A percentile compares a stretch with the other conserved stretches of the same genome.
phyloP scores from a whole-genome alignment of 2,329 filamentous ascomycete species.

The Talaromyces albobiverticillius region DNA sequence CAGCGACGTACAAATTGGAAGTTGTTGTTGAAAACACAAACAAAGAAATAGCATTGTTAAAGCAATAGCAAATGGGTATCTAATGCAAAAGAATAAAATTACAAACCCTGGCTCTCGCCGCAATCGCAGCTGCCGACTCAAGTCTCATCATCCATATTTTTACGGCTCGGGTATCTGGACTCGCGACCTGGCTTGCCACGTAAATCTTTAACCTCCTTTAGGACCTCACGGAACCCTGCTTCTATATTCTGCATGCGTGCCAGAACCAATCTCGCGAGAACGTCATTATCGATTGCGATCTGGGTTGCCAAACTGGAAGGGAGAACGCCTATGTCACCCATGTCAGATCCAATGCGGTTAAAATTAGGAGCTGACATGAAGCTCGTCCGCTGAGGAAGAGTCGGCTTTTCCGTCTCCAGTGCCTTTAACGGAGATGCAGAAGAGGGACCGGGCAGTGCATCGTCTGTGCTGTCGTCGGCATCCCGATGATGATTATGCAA shows the following conservation, averaged over 20 bases:
- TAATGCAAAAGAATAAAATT: slow-evolving; percentile 5
- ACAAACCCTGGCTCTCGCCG: not conserved
- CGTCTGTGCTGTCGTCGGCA: slow-evolving; percentile 11
- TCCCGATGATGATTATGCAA: slow-evolving; percentile 59
- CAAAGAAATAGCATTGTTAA: not conserved
- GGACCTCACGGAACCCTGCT: slow-evolving; percentile 84
- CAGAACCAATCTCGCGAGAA: slow-evolving; percentile 76
- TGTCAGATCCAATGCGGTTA: slow-evolving; percentile 61
- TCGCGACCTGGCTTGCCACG: slow-evolving; percentile 26
- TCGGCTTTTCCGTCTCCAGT: not conserved
- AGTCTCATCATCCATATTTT: not conserved
- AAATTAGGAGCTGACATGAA: slow-evolving; percentile 58
- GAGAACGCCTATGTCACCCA: slow-evolving; percentile 62
- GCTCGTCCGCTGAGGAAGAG: slow-evolving; percentile 49
- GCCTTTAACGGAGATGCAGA: slow-evolving; percentile 8
- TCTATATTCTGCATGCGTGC: slow-evolving; percentile 91
- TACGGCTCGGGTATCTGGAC: not conserved
- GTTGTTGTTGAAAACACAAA: not conserved
- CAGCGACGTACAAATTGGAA: too few relatives aligned
- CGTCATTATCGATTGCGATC: slow-evolving; percentile 69
- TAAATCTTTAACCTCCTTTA: slow-evolving; percentile 69
- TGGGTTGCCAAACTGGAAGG: slow-evolving; percentile 79
- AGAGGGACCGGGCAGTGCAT: slow-evolving; percentile 19
- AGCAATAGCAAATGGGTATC: slow-evolving; percentile 8
- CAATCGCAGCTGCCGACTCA: not conserved